Evolutionary conservation across 192 early-diverging fungal genomes (phyloP).

Genomic region (Chytriomyces sp.): DNA sequence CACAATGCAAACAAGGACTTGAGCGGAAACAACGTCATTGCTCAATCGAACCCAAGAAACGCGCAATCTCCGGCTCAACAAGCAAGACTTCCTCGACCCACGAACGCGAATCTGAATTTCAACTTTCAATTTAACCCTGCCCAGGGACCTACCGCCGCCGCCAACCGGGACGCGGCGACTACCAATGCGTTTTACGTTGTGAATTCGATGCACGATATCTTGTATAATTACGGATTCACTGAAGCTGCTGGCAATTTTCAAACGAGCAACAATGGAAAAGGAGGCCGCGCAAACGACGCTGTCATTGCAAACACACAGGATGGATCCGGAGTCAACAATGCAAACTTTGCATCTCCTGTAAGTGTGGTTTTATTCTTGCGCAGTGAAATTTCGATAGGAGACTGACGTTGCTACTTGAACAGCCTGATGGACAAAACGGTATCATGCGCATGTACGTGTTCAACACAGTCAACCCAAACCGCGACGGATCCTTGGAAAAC

Average conservation of each 20-base stretch:
- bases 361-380: too few species aligned
- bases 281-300: constrained; percentile 49
- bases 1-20: constrained; percentile 39
- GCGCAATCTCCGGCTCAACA: neutral
- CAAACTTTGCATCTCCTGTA: constrained; percentile 49
- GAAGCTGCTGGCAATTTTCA: constrained; percentile 52
- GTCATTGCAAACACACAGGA: constrained; percentile 63
- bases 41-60: constrained; percentile 31
- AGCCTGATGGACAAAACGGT: constrained; percentile 61
- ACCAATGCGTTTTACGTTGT: constrained; percentile 44
- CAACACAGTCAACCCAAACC: constrained; percentile 45
- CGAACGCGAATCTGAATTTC: constrained; percentile 16
- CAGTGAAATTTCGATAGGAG: too few species aligned
- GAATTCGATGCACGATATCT: constrained; percentile 59
- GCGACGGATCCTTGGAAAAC: constrained; percentile 60
- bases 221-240: constrained; percentile 39
- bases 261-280: constrained; percentile 44
- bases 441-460: constrained; percentile 64
- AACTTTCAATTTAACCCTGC: constrained; percentile 28
- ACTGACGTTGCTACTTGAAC: too few species aligned
- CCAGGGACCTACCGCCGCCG: constrained; percentile 10
- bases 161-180: constrained; percentile 35
- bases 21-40: constrained; percentile 13
- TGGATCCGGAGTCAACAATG: constrained; percentile 42
- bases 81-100: neutral